Evolutionary conservation across 345 rosid genomes (phyloP).

Genomic region (Chamaenerion angustifolium): DNA sequence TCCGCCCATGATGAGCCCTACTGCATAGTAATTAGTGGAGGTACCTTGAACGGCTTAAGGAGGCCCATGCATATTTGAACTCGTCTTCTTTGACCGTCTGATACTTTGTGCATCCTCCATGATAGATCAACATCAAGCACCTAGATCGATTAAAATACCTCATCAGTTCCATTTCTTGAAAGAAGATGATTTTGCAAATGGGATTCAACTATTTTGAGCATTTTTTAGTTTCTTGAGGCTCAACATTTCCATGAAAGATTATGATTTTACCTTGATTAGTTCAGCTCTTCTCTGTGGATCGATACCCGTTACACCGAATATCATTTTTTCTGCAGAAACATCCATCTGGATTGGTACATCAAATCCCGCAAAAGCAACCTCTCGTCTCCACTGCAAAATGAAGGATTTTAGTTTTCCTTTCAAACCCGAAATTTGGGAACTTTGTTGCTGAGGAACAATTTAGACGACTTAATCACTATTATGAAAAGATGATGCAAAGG

Average conservation of each 20-base stretch:
- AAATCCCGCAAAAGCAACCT: constrained; percentile 93
- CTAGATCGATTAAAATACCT: constrained; percentile 16
- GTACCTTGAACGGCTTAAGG: constrained; percentile 78
- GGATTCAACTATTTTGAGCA: not conserved
- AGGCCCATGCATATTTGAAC: constrained; percentile 99
- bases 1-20: too few relatives aligned
- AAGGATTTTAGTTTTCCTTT: not conserved
- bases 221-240: too few relatives aligned
- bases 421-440: too few relatives aligned
- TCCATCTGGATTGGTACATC: constrained; percentile 98
- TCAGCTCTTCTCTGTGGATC: constrained; percentile 83
- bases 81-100: constrained; percentile 92
- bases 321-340: constrained; percentile 74
- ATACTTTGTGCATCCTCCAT: constrained; percentile 96
- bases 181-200: not conserved
- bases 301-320: constrained; percentile 74
- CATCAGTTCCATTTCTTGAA: not conserved
- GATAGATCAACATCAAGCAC: constrained; percentile 73
- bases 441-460: too few relatives aligned
- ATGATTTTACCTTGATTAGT: constrained; percentile 48
- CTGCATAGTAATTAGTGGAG: not conserved
- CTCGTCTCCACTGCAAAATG: constrained; percentile 74
- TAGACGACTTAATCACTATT: too few relatives aligned
- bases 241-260: not conserved
- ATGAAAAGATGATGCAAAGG: not conserved